Conservation (phyloP, 176 grass and related monocot genomes). For the Pontederia paniculata region DNA sequence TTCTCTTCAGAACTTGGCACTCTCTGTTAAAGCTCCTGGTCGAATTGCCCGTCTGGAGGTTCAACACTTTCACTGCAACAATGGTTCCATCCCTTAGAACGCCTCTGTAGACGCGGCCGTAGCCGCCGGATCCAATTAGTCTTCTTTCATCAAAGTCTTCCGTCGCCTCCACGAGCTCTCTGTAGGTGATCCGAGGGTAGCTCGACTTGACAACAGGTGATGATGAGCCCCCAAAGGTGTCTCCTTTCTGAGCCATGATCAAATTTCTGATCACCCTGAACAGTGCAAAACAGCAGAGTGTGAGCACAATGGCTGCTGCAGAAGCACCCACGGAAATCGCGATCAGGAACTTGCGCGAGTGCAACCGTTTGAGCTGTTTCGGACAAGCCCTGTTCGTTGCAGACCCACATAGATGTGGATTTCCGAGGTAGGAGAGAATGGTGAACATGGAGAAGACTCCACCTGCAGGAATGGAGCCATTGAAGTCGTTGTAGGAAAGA, state of each 20-base stretch:
- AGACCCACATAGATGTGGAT: constrained; percentile 40
- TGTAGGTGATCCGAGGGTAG: constrained; percentile 71
- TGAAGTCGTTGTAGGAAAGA: constrained; percentile 70
- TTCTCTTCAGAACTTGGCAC: constrained; percentile 89
- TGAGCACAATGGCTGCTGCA: constrained; percentile 31
- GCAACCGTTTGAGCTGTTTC: constrained; percentile 18
- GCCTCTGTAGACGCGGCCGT: constrained; percentile 63
- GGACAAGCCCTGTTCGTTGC: constrained; percentile 19
- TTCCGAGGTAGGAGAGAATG: constrained; percentile 49
- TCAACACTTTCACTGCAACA: constrained; percentile 86
- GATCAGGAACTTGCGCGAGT: constrained; percentile 43
- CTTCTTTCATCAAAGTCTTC: constrained; percentile 49
- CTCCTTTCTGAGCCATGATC: constrained; percentile 15
- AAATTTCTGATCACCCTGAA: constrained; percentile 32
- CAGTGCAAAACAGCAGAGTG: constrained; percentile 32
- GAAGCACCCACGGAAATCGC: constrained; percentile 24
- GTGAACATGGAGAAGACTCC: constrained; percentile 39
- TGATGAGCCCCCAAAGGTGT: constrained; percentile 27
- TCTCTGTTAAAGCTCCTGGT: constrained; percentile 85
- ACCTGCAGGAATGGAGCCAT: constrained; percentile 35
- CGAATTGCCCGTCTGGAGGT: constrained; percentile 70
- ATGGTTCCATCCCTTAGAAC: constrained; percentile 50
- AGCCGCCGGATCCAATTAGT: constrained; percentile 68
- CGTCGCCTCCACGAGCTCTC: constrained; percentile 59
- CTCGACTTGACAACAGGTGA: constrained; percentile 62